phyloP scores from a whole-genome alignment of 768 basidiomycete species.

The Daedaleopsis sinensis region DNA sequence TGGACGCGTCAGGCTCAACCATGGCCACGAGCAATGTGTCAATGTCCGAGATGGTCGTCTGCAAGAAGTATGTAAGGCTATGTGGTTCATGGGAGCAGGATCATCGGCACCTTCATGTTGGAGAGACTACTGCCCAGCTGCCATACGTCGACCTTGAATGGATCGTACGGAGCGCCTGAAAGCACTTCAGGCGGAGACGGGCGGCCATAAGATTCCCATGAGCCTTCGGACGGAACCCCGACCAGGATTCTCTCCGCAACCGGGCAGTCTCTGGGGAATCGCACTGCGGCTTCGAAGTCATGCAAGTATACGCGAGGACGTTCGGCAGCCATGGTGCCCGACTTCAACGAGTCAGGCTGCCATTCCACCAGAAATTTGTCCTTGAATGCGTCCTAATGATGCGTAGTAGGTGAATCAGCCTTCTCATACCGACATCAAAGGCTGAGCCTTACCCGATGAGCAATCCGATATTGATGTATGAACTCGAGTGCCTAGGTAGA shows the following conservation, averaged over 20 bases:
- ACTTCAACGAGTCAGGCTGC: constrained; percentile 33
- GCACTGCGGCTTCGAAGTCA: constrained; percentile 35
- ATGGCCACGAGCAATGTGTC: neutral
- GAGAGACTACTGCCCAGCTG: constrained; percentile 26
- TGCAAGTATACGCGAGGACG: constrained; percentile 36
- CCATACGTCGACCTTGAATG: constrained; percentile 37
- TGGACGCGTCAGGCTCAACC: neutral
- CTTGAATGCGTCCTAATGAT: constrained; percentile 31
- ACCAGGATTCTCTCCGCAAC: constrained; percentile 9
- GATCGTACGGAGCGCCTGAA: constrained; percentile 26
- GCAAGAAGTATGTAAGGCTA: neutral
- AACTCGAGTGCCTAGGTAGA: too few species aligned
- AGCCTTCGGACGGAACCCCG: constrained; percentile 15
- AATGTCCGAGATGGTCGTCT: constrained; percentile 7
- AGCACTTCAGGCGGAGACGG: constrained; percentile 27
- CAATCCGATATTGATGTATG: too few species aligned
- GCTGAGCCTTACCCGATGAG: too few species aligned
- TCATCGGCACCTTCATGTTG: constrained; percentile 14
- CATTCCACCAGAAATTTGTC: constrained; percentile 38
- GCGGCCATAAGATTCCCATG: neutral
- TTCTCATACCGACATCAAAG: too few species aligned
- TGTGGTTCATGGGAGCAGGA: neutral
- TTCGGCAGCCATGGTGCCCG: constrained; percentile 10
- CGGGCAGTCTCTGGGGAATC: constrained; percentile 28
- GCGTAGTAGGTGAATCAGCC: too few species aligned